Conservation (phyloP, 371 early-diverging fungal genomes). For the Rhizopus microsporus region DNA sequence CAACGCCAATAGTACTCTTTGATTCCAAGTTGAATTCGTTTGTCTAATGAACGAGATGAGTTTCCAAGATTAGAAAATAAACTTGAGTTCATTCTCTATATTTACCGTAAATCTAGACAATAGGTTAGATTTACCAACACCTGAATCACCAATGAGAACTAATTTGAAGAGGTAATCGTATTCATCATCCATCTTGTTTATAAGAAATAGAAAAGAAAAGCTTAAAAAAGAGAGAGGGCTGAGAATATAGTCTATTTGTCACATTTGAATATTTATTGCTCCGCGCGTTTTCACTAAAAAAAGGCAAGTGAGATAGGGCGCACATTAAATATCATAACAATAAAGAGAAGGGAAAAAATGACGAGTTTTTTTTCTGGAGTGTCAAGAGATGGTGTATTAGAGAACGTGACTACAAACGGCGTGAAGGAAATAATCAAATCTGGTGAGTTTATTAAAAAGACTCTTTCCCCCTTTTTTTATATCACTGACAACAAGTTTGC, state of each 20-base stretch:
- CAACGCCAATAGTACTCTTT: constrained; percentile 96
- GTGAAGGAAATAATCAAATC: too few species aligned
- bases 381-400: too few species aligned
- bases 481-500: too few species aligned
- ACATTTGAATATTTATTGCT: too few species aligned
- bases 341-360: too few species aligned
- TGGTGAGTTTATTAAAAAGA: too few species aligned
- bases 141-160: constrained; percentile 50
- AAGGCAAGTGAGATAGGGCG: too few species aligned
- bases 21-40: constrained; percentile 98
- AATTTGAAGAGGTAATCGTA: constrained; percentile 57
- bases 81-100: not conserved
- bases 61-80: not conserved
- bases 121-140: constrained; percentile 53
- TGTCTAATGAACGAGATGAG: constrained; percentile 39
- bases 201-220: constrained; percentile 2
- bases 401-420: too few species aligned
- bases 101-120: constrained; percentile 47
- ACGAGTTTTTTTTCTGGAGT: too few species aligned
- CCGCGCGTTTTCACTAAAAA: too few species aligned
- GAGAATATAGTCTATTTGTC: not conserved
- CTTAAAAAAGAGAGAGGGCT: constrained; percentile 2
- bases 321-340: too few species aligned
- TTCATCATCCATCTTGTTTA: constrained; percentile 41
- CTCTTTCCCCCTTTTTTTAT: too few species aligned